Evolutionary conservation across 2,329 filamentous ascomycete genomes (phyloP), one percentile per base, ranked within the genome.

Genomic region (Endothia cerciana): DNA sequence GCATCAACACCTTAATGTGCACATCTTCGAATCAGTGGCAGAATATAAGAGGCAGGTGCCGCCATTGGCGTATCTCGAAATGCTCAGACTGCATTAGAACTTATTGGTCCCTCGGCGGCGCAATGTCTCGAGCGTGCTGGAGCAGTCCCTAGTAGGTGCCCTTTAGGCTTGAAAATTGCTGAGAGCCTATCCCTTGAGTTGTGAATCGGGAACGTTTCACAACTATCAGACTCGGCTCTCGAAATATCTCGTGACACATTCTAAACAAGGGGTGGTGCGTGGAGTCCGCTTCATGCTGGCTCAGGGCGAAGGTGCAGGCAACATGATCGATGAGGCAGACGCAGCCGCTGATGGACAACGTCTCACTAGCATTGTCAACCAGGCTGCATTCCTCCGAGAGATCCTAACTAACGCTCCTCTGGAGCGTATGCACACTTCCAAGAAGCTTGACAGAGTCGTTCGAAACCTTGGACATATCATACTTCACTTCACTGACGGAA

Each of bases 371-470:
- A 70, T 72, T 13, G 67, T 72, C 1, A 68, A 71, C 45, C 65
- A 69, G 5, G 71, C 69, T 1, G 60, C 69, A 0, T 71, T 66
- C 4, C 28, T 73, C 5, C 63, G 63, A 11, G 64, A 73, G 58
- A 47, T 73, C 3, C 62, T 71, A 0, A 68, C 69, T 4, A 40
- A 63, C 2, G 53, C 71, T 0, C 69, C 72, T 0, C 2, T n/a
- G 2, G 68, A 71, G 0, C 68, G 66, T 1, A 65, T 73, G 68
- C 71, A 73, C 36, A 49, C 68, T 25, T 72, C 70, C 4, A 73
- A 73, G 56, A 72, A 69, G 62, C 69, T 74, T 0, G 19, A 65
- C 0, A 57, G 2, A 7, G 33, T 69, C 4, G 66, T 70, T 1
- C 63, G 47, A 22, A 57, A 55, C 7, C 55, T 65, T 41, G 38